Conservation (phyloP, 2,329 filamentous ascomycete species). For the Ceratocystis variospora region DNA sequence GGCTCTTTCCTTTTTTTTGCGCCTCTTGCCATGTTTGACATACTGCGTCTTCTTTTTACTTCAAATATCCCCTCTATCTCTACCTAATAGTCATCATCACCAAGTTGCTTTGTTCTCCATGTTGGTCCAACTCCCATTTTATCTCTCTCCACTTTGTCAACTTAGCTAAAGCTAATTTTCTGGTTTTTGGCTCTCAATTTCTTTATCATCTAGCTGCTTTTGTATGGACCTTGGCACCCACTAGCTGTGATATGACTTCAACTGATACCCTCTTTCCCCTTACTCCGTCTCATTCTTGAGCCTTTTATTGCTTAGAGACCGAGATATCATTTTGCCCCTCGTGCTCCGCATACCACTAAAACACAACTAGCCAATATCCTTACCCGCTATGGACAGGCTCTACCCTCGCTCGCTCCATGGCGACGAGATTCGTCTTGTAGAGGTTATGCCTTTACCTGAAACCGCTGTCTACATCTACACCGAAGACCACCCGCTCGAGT, state of each 20-base stretch:
- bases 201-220: background rate
- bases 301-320: background rate
- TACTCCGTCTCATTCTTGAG: conserved; percentile 6
- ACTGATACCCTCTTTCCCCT: background rate
- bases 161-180: conserved; percentile 1
- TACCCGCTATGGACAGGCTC: conserved; percentile 10
- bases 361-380: background rate
- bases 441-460: conserved; percentile 14
- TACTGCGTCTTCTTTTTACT: background rate
- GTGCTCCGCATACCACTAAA: background rate
- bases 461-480: background rate
- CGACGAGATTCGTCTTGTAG: conserved; percentile 19
- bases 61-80: background rate
- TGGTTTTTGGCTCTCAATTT: background rate
- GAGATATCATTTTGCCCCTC: background rate
- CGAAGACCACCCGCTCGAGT: conserved; percentile 9
- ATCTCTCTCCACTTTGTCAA: background rate
- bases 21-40: background rate
- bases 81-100: background rate
- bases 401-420: conserved; percentile 10
- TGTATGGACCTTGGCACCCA: background rate
- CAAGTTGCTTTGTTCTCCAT: background rate
- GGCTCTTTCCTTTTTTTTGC: background rate
- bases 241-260: background rate
- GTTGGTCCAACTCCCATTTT: background rate